Conservation (phyloP, 1,284 basidiomycete species). For the Agroathelia rolfsii region DNA sequence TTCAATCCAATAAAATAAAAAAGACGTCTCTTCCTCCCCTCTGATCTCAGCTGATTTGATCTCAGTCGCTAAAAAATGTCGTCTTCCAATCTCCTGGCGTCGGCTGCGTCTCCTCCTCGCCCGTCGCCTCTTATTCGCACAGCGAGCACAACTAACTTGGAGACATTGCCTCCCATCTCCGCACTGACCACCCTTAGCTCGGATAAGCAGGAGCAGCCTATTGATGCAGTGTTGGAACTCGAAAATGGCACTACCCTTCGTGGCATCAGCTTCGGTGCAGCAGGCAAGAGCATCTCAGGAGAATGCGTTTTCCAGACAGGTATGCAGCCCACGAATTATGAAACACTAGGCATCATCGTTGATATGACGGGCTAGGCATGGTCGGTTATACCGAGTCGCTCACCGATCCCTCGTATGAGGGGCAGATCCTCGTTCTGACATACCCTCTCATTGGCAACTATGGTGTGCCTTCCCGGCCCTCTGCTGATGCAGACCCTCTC, state of each 20-base stretch:
- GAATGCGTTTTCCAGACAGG: constrained; percentile 99
- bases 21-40: too few species aligned
- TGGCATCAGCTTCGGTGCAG: constrained; percentile 91
- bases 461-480: constrained; percentile 81
- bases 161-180: not conserved
- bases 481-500: constrained; percentile 33
- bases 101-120: too few species aligned
- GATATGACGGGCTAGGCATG: constrained; percentile 93
- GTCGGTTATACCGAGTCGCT: constrained; percentile 98
- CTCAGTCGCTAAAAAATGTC: too few species aligned
- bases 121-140: too few species aligned
- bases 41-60: too few species aligned
- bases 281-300: constrained; percentile 85
- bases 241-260: constrained; percentile 84
- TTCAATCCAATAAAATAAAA: too few species aligned
- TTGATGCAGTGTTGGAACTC: constrained; percentile 79
- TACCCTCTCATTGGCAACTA: constrained; percentile 98
- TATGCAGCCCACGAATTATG: too few species aligned
- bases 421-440: constrained; percentile 95
- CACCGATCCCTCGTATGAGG: constrained; percentile 98
- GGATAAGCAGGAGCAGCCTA: constrained; percentile 16
- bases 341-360: too few species aligned
- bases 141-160: constrained; percentile 1
- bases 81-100: too few species aligned
- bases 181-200: not conserved